Evolutionary conservation across 2,329 filamentous ascomycete genomes (phyloP).

Genomic region (Fusarium tanahbumbuense): DNA sequence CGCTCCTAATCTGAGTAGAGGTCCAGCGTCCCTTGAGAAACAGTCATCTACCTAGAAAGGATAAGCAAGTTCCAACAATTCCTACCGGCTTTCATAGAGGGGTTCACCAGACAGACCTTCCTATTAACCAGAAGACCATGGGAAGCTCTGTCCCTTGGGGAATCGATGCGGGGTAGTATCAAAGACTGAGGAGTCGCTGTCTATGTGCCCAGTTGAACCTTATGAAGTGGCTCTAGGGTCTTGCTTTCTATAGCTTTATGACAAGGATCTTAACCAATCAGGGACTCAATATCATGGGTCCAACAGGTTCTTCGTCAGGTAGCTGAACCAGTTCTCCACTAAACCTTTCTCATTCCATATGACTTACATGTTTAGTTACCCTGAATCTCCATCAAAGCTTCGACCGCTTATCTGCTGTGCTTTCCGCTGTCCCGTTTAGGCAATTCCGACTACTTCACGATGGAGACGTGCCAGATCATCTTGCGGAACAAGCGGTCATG

Average conservation of each 20-base stretch:
- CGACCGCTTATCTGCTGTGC: conserved; percentile 22
- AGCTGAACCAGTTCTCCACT: conserved; percentile 26
- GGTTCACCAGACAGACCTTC: not conserved
- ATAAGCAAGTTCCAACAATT: not conserved
- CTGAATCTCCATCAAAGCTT: conserved; percentile 8
- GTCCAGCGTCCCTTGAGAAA: not conserved
- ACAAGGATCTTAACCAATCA: conserved; percentile 26
- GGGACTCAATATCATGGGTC: not conserved
- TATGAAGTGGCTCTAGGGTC: conserved; percentile 9
- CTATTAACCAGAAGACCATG: not conserved
- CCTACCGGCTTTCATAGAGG: not conserved
- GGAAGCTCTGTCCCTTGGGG: not conserved
- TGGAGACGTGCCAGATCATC: conserved; percentile 37
- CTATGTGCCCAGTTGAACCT: not conserved
- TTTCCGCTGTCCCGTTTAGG: conserved; percentile 15
- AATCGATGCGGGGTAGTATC: conserved; percentile 10
- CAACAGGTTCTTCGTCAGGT: conserved; percentile 7
- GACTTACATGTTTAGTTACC: conserved; percentile 17
- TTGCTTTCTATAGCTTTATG: not conserved
- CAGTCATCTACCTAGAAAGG: not conserved
- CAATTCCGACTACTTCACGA: conserved; percentile 30
- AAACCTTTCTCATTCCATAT: conserved; percentile 17
- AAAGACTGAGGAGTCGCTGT: not conserved
- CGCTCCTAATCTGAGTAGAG: not conserved
- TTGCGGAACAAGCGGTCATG: conserved; percentile 11